These are phyloP conservation scores for Rubia yunnanensis DNA, from an alignment of 257 asterid genomes.

Conservation along the genomic window DNA sequence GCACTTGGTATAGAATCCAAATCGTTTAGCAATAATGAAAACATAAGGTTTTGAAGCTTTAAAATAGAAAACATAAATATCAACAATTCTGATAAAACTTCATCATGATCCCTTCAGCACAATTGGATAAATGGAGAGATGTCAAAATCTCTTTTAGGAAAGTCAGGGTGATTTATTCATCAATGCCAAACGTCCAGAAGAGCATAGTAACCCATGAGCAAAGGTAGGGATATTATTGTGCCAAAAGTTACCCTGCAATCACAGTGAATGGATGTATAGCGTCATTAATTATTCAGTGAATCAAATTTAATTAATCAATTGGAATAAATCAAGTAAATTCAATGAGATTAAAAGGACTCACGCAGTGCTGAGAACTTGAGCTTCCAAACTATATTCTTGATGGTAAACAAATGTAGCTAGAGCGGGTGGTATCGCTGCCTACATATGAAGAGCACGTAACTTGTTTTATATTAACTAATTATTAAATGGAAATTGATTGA, in stretches of 20 bases:
- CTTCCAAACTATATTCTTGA: conserved; percentile 50
- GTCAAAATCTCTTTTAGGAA: background rate
- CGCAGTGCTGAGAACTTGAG: conserved; percentile 47
- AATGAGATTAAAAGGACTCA: conserved; percentile 20
- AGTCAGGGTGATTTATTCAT: background rate
- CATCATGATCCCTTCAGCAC: background rate
- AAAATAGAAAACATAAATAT: background rate
- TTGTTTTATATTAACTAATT: too few relatives aligned
- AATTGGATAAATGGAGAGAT: background rate
- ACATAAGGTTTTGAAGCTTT: background rate
- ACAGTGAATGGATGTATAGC: background rate
- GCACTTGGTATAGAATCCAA: too few relatives aligned
- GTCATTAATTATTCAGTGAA: background rate
- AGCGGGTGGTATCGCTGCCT: conserved; percentile 54
- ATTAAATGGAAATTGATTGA: too few relatives aligned
- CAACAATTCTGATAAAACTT: background rate
- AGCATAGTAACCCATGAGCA: conserved; percentile 22
- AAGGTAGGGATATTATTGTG: conserved; percentile 19
- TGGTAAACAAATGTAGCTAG: conserved; percentile 43
- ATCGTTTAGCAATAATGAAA: too few relatives aligned
- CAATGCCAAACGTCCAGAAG: conserved; percentile 9
- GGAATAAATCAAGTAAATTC: background rate
- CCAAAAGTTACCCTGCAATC: conserved; percentile 23
- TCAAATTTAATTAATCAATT: too few relatives aligned
- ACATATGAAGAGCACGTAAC: too few relatives aligned